Percentiles rank a stretch among this genome's conserved stretches.
Evolutionary conservation across 805 yeast genomes (phyloP).

Genomic region (Suhomyces tanzawaensis): DNA sequence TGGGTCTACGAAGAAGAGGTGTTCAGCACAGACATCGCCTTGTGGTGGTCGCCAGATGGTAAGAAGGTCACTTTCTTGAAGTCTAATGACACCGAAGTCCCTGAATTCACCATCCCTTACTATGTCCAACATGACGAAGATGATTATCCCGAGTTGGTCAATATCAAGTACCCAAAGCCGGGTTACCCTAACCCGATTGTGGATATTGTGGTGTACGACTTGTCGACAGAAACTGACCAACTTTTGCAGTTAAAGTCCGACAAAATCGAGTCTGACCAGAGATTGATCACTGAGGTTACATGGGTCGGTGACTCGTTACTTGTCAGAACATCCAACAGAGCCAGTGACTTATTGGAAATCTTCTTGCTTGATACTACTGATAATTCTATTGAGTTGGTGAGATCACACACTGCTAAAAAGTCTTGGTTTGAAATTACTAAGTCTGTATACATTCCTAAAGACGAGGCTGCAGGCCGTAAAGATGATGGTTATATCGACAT

Average conservation of each 20-base stretch:
- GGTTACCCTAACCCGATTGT: slow-evolving; percentile 62
- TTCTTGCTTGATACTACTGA: slow-evolving; percentile 39
- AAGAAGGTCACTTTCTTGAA: slow-evolving; percentile 51
- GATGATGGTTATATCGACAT: slow-evolving; percentile 78
- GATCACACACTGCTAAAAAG: slow-evolving; percentile 49
- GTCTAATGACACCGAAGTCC: slow-evolving; percentile 60
- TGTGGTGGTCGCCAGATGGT: slow-evolving; percentile 77
- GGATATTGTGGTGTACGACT: slow-evolving; percentile 43
- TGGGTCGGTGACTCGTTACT: slow-evolving; percentile 57
- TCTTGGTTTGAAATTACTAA: slow-evolving; percentile 57
- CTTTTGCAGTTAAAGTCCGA: slow-evolving; percentile 19
- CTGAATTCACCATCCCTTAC: slow-evolving; percentile 48
- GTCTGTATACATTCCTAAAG: slow-evolving; percentile 35
- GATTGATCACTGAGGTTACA: slow-evolving; percentile 56
- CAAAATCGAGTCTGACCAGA: slow-evolving; percentile 34
- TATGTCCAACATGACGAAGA: slow-evolving; percentile 39
- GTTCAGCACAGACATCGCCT: slow-evolving; percentile 50
- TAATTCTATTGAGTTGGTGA: slow-evolving; percentile 32
- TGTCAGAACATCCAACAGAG: slow-evolving; percentile 61
- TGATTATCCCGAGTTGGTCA: slow-evolving; percentile 47
- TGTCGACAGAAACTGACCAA: slow-evolving; percentile 19
- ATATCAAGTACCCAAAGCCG: slow-evolving; percentile 70
- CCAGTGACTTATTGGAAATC: slow-evolving; percentile 54
- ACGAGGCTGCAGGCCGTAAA: slow-evolving; percentile 31
- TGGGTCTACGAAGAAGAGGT: slow-evolving; percentile 89